Evolutionary conservation across 2,329 filamentous ascomycete genomes (phyloP), one percentile per base, ranked within the genome.

Genomic region (Trematosphaeria pertusa): DNA sequence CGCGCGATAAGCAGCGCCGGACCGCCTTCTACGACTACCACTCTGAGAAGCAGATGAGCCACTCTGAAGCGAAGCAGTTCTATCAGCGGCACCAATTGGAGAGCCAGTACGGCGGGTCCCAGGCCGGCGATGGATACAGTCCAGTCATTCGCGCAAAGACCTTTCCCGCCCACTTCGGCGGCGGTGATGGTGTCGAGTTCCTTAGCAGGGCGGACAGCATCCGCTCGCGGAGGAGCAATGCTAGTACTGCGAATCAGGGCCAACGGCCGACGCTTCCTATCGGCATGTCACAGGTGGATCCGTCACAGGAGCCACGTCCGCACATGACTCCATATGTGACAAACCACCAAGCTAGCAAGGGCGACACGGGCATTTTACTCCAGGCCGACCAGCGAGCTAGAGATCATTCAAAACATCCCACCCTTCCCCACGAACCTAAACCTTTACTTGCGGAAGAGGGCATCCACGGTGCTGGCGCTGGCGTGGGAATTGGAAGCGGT

Each of bases 1-100:
- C 74, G 32, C 67, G 78, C 59, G 78, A 81, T 61, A 78, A 76
- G 64, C 80, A 83, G 65, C 75, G 79, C 46, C 87, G 87, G 68
- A 96, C 91, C 7, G 89, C 92, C 15, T 95, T 91, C 68, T 97
- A 96, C 75, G 92, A 97, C 72, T 91, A 93, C 64, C 87, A 93
- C 41, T 89, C 90, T 42, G 94, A 99, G 73, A 95, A 94, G 64
- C 89, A 93, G 65, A 88, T 96, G 85, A 95, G 88, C 65, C 91
- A 96, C 71, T 87, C 89, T 19, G 94, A 99, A 70, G 90, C 93
- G 49, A 97, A 96, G 73, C 82, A 97, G 53, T 96, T 97, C 76
- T 99, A 96, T 72, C 93, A 97, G 75, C 83, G 89, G 57, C 91
- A 90, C 72, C 89, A 91, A 71, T 78, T 86, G 47, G 87, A 87